phyloP scores from a whole-genome alignment of 2,329 filamentous ascomycete genomes.

The Talaromyces sp. region DNA sequence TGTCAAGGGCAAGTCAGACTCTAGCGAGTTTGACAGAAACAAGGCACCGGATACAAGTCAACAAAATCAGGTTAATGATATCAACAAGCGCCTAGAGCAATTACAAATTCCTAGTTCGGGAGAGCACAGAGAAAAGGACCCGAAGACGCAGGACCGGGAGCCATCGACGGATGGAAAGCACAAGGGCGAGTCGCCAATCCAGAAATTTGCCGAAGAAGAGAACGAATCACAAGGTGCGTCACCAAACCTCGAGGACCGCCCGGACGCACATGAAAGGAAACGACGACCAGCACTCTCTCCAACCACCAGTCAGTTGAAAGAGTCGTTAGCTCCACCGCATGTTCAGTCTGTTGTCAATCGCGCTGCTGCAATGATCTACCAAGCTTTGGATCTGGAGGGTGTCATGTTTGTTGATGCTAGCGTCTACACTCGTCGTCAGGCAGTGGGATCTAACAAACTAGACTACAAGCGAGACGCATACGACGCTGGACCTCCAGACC shows the following conservation, averaged over 20 bases:
- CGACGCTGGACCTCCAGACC: neutral
- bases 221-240: neutral
- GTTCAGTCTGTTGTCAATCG: conserved; percentile 39
- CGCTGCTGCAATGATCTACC: conserved; percentile 44
- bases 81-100: neutral
- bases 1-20: conserved; percentile 44
- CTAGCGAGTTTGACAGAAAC: conserved; percentile 18
- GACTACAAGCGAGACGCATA: neutral
- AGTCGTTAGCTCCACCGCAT: neutral
- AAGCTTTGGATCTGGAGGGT: conserved; percentile 43
- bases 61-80: neutral
- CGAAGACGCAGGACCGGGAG: neutral
- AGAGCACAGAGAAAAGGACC: neutral
- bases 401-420: conserved; percentile 31
- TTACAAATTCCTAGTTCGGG: neutral
- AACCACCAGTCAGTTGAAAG: neutral
- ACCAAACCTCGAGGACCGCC: neutral
- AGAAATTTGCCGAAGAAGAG: neutral
- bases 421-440: neutral
- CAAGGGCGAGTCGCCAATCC: neutral
- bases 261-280: neutral
- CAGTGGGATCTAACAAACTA: neutral
- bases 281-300: neutral
- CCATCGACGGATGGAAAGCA: neutral
- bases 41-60: neutral